These are phyloP conservation scores for Cystobasidium ongulense DNA, from an alignment of 768 basidiomycete species.

Conservation along the genomic window DNA sequence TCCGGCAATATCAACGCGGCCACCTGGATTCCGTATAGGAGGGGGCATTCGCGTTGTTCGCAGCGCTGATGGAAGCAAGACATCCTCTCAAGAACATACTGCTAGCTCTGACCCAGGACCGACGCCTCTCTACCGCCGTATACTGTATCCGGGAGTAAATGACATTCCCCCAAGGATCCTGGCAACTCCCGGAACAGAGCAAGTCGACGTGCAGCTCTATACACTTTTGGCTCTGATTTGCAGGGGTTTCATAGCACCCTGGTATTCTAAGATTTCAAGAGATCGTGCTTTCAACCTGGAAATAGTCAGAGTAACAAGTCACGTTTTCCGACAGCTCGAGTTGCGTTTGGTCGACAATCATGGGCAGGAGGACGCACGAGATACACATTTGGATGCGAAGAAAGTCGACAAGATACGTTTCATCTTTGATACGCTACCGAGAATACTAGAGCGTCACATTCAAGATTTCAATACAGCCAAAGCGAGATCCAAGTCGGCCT, in stretches of 20 bases:
- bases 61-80: background rate
- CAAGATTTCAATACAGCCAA: conserved; percentile 65
- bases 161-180: background rate
- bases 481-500: conserved; percentile 19
- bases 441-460: conserved; percentile 65
- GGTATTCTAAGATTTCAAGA: conserved; percentile 38
- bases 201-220: conserved; percentile 35
- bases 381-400: background rate
- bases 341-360: conserved; percentile 30
- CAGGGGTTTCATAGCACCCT: conserved; percentile 38
- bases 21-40: background rate
- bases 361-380: background rate
- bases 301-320: conserved; percentile 35
- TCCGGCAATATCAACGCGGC: background rate
- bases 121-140: background rate
- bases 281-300: conserved; percentile 39
- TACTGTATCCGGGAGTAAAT: background rate
- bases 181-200: background rate
- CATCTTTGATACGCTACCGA: conserved; percentile 58
- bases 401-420: conserved; percentile 55
- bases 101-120: background rate
- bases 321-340: conserved; percentile 38
- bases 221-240: conserved; percentile 37
- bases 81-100: background rate
- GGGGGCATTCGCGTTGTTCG: background rate